phyloP scores from a whole-genome alignment of 371 early-diverging fungal genomes.

The Mortierella sp. region DNA sequence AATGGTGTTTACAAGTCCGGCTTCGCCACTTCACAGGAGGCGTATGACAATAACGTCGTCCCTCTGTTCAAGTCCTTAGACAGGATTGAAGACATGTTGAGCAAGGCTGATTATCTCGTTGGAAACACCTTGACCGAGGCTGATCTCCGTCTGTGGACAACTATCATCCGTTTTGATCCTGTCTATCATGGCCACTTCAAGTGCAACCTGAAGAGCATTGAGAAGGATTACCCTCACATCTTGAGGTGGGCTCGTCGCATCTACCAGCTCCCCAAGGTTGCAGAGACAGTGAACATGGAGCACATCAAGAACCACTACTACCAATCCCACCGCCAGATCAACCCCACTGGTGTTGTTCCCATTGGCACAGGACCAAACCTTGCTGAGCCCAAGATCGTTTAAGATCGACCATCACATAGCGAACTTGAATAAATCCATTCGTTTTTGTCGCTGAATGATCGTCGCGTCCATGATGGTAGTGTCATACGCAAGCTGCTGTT shows the following conservation, averaged over 20 bases:
- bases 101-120: constrained; percentile 78
- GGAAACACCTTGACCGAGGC: constrained; percentile 88
- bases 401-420: constrained; percentile 3
- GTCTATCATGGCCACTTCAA: constrained; percentile 94
- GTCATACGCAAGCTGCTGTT: no score
- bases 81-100: constrained; percentile 83
- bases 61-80: constrained; percentile 85
- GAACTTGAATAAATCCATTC: constrained; percentile 1
- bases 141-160: constrained; percentile 92
- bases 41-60: constrained; percentile 79
- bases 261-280: constrained; percentile 84
- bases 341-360: constrained; percentile 92
- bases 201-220: constrained; percentile 86
- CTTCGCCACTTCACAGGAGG: constrained; percentile 90
- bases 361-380: constrained; percentile 84
- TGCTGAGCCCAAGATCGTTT: constrained; percentile 50
- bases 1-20: constrained; percentile 91
- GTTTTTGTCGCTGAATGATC: no score
- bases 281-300: constrained; percentile 87
- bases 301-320: constrained; percentile 97
- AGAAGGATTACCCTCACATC: constrained; percentile 87
- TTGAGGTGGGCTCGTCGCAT: constrained; percentile 86
- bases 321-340: constrained; percentile 89
- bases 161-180: constrained; percentile 90
- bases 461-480: no score